Percentiles rank a stretch among this genome's conserved stretches.
phyloP scores from a whole-genome alignment of 306 rosid genomes.

The Rosa lucieae region DNA sequence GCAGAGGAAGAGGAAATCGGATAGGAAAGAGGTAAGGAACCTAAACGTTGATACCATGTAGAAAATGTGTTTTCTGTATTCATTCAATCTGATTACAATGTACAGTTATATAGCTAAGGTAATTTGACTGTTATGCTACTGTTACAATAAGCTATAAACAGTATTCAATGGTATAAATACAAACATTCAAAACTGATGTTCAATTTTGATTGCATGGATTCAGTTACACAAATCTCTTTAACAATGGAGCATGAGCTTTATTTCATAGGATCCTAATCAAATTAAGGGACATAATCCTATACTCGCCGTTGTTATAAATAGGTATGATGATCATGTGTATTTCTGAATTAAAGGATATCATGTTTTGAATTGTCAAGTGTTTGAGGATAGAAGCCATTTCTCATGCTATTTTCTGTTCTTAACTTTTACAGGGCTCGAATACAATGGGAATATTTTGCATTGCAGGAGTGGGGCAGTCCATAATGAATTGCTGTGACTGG shows the following conservation, averaged over 20 bases:
- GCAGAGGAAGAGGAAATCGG: too few relatives aligned
- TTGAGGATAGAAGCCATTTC: constrained; percentile 26
- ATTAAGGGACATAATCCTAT: constrained; percentile 69
- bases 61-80: too few relatives aligned
- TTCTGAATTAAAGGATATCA: neutral
- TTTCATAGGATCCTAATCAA: constrained; percentile 60
- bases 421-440: neutral
- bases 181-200: too few relatives aligned
- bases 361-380: constrained; percentile 19
- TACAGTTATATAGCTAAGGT: too few relatives aligned
- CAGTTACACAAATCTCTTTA: too few relatives aligned
- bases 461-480: constrained; percentile 59
- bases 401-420: constrained; percentile 18
- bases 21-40: too few relatives aligned
- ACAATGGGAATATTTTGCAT: constrained; percentile 19
- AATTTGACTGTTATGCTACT: too few relatives aligned
- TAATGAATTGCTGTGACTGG: constrained; percentile 72
- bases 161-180: constrained; percentile 10
- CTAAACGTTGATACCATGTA: too few relatives aligned
- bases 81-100: too few relatives aligned
- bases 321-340: constrained; percentile 43
- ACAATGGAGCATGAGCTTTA: constrained; percentile 89
- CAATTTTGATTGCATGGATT: constrained; percentile 26
- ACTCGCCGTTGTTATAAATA: constrained; percentile 78
- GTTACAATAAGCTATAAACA: too few relatives aligned